These are phyloP conservation scores for Auricularia cornea DNA, from an alignment of 768 basidiomycete species.

Conservation along the genomic window DNA sequence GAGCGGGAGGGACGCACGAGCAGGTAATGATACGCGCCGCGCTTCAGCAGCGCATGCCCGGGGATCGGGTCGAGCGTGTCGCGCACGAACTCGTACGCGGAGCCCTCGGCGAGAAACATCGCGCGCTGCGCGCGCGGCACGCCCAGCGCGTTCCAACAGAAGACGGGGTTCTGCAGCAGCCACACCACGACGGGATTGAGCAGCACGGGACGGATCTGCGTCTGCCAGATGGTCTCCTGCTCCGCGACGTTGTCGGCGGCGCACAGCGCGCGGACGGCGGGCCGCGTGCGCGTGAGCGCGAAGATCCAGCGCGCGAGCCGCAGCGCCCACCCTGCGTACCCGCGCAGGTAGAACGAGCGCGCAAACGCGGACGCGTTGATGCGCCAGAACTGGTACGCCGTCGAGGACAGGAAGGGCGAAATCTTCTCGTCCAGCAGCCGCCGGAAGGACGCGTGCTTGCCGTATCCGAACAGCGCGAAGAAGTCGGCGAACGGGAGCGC, in stretches of 20 bases:
- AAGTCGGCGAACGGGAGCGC: conserved; percentile 52
- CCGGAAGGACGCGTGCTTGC: conserved; percentile 52
- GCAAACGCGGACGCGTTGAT: conserved; percentile 41
- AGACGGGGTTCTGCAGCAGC: conserved; percentile 40
- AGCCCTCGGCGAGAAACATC: conserved; percentile 48
- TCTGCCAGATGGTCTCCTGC: conserved; percentile 56
- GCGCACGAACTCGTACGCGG: conserved; percentile 39
- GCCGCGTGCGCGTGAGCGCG: conserved; percentile 46
- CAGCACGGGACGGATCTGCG: conserved; percentile 51
- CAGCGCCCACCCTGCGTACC: conserved; percentile 62
- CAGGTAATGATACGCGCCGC: conserved; percentile 61
- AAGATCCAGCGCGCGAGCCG: conserved; percentile 53
- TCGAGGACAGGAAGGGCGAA: conserved; percentile 59
- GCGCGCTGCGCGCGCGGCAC: conserved; percentile 63
- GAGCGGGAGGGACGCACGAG: conserved; percentile 23
- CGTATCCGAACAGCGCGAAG: conserved; percentile 60
- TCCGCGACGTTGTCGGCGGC: conserved; percentile 42
- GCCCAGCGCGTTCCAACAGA: conserved; percentile 74
- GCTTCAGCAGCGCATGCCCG: conserved; percentile 36
- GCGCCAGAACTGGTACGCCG: conserved; percentile 72
- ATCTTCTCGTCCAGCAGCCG: conserved; percentile 50
- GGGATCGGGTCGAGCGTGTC: conserved; percentile 46
- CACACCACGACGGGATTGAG: conserved; percentile 49
- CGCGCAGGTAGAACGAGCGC: conserved; percentile 56
- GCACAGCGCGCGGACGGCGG: conserved; percentile 49